Percentiles rank a stretch among this genome's conserved stretches.
phyloP scores from a whole-genome alignment of 345 rosid genomes.

The Aurinia saxatilis region DNA sequence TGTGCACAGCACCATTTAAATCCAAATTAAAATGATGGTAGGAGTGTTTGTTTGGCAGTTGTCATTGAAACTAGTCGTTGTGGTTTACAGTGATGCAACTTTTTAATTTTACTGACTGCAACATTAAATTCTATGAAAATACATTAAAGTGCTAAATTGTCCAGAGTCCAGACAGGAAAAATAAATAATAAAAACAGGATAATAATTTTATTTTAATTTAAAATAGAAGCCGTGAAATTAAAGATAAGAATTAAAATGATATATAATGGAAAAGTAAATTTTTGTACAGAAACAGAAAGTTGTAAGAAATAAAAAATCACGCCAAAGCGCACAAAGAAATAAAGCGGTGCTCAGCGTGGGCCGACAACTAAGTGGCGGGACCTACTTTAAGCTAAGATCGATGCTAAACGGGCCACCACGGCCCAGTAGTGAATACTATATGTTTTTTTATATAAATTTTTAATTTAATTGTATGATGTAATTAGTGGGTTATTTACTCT shows the following conservation, averaged over 20 bases:
- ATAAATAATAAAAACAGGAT: background rate
- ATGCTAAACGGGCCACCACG: conserved; percentile 21
- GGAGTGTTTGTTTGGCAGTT: too few species aligned
- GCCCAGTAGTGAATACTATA: conserved; percentile 14
- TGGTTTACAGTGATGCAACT: too few species aligned
- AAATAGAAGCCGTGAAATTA: conserved; percentile 7
- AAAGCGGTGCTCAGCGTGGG: conserved; percentile 25
- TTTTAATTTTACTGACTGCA: too few species aligned
- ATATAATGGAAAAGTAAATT: background rate
- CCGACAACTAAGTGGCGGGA: conserved; percentile 29
- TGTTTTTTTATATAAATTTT: background rate
- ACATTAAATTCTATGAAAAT: too few species aligned
- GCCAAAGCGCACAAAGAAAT: conserved; percentile 24
- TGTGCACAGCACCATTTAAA: too few species aligned
- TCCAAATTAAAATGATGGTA: too few species aligned
- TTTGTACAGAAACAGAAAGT: background rate
- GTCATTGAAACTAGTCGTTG: too few species aligned
- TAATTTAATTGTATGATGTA: background rate
- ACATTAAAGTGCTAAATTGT: conserved; percentile 15
- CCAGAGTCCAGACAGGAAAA: background rate
- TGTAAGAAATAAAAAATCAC: conserved; percentile 13
- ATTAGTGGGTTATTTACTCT: conserved; percentile 1
- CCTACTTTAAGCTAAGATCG: conserved; percentile 18
- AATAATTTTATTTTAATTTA: too few species aligned
- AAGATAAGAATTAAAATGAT: background rate